A percentile compares a stretch with the other conserved stretches of the same genome.
These are phyloP conservation scores for Erythrophleum fordii DNA, from an alignment of 306 rosid species.

Conservation along the genomic window DNA sequence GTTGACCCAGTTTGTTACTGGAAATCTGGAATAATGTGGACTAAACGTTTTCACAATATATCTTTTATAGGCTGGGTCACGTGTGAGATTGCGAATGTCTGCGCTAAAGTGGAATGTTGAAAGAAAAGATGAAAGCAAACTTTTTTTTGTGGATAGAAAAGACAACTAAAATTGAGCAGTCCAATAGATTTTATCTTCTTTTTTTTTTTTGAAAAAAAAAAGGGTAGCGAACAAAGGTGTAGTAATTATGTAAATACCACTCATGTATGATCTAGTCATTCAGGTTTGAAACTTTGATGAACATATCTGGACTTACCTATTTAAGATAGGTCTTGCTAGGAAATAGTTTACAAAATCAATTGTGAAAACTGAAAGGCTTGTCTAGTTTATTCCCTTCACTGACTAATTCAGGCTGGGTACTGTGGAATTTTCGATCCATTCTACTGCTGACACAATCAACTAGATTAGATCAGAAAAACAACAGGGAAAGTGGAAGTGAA, in stretches of 20 bases:
- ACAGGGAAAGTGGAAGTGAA: no score
- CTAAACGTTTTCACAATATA: constrained; percentile 17
- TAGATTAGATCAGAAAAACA: no score
- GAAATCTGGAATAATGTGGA: not conserved
- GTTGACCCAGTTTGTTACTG: not conserved
- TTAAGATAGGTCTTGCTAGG: not conserved
- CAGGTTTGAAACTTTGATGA: not conserved
- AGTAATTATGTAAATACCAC: no score
- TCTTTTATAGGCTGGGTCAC: constrained; percentile 1
- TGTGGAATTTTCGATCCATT: not conserved
- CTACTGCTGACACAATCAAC: not conserved
- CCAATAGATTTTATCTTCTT: not conserved
- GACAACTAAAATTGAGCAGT: not conserved
- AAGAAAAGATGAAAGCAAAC: not conserved
- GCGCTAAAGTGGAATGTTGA: not conserved
- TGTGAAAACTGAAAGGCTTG: not conserved
- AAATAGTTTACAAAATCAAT: not conserved
- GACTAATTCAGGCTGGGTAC: no score
- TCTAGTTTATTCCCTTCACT: not conserved
- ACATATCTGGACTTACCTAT: not conserved
- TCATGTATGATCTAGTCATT: no score
- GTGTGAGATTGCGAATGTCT: constrained; percentile 3
- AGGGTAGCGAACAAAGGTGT: no score
- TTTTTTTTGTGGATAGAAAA: no score
- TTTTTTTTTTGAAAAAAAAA: no score